Base-by-base conservation (phyloP, 495 filamentous ascomycete genomes). In the Xanthoparmelia taractica region DNA sequence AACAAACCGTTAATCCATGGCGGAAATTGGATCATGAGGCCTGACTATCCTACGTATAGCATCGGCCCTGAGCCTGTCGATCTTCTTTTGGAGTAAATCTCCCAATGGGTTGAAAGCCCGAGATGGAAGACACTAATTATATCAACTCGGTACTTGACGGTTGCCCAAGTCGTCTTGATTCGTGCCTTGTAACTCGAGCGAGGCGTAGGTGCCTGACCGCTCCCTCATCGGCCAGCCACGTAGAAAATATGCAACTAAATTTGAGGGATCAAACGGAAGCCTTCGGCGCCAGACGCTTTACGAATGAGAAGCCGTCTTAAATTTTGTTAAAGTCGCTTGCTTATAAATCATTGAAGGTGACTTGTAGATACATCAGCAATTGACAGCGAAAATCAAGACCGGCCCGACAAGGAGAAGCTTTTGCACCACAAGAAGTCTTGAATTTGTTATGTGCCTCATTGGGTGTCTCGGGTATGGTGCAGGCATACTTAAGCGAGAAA, bases 231-330 rank as follows among this genome's bases (percentile, higher is more conserved):
- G 61, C 60, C 54, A 67, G 68, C 63, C 60, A 67, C 62, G 62
- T 62, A 65, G 55, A 57, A 63, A 43, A 66, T 54, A 69, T 67
- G 66, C 69, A 71, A 58, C 60, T 67, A 60, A 56, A 57, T 38
- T 52, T 41, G 66, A 60, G 60, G 60, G 54, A 29, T 29, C 37
- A 23, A 34, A 20, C 56, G 36, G 55, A 59, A 63, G 45, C 20
- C 18, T 48, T 23, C 31, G 55, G 41, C 36, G n/a, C 8, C 23
- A 31, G 27, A 63, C 37, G 18, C 33, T 8, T 45, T 50, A 63
- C 55, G 55, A 55, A 27, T 58, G 18, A 52, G 8, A 63, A 11
- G 23, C 2, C 36, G 34, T 27, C 41, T 23, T 38, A 52, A 57
- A 15, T 13, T 40, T 52, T 15, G 43, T 38, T 50, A 41, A 54